A percentile compares a stretch with the other conserved stretches of the same genome.
Conservation (phyloP, 169 alveolate genomes). For the Perkinsus chesapeaki region DNA sequence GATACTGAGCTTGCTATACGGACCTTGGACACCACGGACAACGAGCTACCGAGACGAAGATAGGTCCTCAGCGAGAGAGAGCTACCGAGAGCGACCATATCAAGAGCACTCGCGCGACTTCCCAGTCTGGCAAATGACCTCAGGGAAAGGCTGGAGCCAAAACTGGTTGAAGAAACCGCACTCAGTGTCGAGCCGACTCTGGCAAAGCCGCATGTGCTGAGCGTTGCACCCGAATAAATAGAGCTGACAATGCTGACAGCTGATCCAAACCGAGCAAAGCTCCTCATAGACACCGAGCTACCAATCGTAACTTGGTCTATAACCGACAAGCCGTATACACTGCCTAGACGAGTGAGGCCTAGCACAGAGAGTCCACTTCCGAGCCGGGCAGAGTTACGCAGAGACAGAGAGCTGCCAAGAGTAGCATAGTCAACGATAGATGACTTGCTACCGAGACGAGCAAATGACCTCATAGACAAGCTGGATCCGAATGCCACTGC, state of each 20-base stretch:
- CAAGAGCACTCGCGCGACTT: neutral
- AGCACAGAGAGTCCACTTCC: neutral
- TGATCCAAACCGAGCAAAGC: neutral
- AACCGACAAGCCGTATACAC: neutral
- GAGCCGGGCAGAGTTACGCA: neutral
- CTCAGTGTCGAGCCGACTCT: neutral
- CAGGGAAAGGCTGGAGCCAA: neutral
- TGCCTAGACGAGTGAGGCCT: neutral
- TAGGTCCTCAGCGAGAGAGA: neutral
- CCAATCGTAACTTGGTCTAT: conserved; percentile 1
- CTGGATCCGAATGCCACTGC: neutral
- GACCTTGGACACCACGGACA: neutral
- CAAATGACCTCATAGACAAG: neutral
- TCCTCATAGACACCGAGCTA: neutral
- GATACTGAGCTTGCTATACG: neutral
- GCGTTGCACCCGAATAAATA: neutral
- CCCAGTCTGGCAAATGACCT: conserved; percentile 3
- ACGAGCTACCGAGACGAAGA: neutral
- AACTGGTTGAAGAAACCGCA: neutral
- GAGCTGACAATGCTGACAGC: neutral
- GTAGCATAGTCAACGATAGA: neutral
- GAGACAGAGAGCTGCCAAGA: neutral
- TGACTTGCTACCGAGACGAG: neutral
- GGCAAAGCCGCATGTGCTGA: neutral
- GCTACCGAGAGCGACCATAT: neutral